These are phyloP conservation scores for Cyberlindnera euphorbiiphila DNA, from an alignment of 805 yeast species.

Conservation along the genomic window DNA sequence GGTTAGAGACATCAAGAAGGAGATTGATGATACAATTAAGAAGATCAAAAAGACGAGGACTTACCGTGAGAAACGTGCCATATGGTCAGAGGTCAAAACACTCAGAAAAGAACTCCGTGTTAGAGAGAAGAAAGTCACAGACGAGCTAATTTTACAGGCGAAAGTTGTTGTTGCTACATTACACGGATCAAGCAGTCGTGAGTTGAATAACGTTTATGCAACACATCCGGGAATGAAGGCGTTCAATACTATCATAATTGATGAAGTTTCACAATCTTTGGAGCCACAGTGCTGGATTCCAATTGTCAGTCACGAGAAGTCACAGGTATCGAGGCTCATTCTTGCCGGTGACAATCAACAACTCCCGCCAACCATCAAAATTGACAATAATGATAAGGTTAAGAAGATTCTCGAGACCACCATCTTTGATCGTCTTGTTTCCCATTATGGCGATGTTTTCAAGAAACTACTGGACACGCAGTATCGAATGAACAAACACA, in stretches of 20 bases:
- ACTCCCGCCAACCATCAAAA: slow-evolving; percentile 84
- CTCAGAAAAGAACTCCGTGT: slow-evolving; percentile 64
- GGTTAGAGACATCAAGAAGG: slow-evolving; percentile 62
- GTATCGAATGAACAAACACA: slow-evolving; percentile 78
- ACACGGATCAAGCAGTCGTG: slow-evolving; percentile 82
- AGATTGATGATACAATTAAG: slow-evolving; percentile 59
- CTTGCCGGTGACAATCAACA: slow-evolving; percentile 94
- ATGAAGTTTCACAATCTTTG: slow-evolving; percentile 90
- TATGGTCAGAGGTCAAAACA: slow-evolving; percentile 65
- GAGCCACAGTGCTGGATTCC: slow-evolving; percentile 99
- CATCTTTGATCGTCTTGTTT: slow-evolving; percentile 73
- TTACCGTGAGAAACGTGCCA: slow-evolving; percentile 58
- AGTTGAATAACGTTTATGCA: slow-evolving; percentile 51
- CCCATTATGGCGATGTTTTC: slow-evolving; percentile 41
- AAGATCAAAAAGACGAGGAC: slow-evolving; percentile 57
- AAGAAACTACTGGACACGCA: slow-evolving; percentile 67
- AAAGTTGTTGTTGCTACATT: slow-evolving; percentile 77
- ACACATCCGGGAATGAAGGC: slow-evolving; percentile 30
- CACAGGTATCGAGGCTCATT: slow-evolving; percentile 48
- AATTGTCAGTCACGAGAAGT: slow-evolving; percentile 52
- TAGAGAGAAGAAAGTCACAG: slow-evolving; percentile 62
- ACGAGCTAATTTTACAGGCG: slow-evolving; percentile 54
- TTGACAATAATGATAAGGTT: slow-evolving; percentile 38
- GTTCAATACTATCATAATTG: slow-evolving; percentile 83
- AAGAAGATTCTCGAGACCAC: slow-evolving; percentile 55